Percentiles rank a stretch among this genome's conserved stretches.
These are phyloP conservation scores for Carex parvula DNA, from an alignment of 176 grass and related monocot species.

Conservation along the genomic window DNA sequence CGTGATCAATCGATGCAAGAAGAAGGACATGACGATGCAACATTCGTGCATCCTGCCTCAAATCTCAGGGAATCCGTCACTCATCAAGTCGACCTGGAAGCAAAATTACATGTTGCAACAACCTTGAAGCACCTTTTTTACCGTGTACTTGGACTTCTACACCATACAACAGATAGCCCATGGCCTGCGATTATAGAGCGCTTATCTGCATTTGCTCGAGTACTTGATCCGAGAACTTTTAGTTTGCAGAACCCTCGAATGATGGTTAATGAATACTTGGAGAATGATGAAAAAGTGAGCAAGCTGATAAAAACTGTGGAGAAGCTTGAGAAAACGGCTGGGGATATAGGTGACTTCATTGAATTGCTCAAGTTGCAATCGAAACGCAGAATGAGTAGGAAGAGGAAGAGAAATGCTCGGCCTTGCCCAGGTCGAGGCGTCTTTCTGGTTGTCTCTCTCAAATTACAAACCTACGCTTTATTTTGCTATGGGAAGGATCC, in stretches of 20 bases:
- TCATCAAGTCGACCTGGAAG: not conserved
- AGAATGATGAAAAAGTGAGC: not conserved
- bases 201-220: not conserved
- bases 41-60: not conserved
- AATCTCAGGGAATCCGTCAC: no score
- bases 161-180: not conserved
- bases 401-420: no score
- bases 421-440: no score
- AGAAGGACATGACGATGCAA: not conserved
- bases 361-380: not conserved
- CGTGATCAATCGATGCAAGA: not conserved
- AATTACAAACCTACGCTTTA: no score
- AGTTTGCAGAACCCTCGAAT: not conserved
- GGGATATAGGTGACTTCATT: slow-evolving; percentile 20
- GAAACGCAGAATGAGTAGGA: no score
- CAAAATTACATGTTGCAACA: not conserved
- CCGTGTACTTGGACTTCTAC: not conserved
- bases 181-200: not conserved
- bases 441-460: no score
- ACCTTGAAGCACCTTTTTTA: not conserved
- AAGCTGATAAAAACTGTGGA: slow-evolving; percentile 8
- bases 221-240: not conserved
- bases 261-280: not conserved
- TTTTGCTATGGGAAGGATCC: no score
- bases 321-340: slow-evolving; percentile 6